Conservation (phyloP, 2,329 filamentous ascomycete species). For the Aphanocladium album region DNA sequence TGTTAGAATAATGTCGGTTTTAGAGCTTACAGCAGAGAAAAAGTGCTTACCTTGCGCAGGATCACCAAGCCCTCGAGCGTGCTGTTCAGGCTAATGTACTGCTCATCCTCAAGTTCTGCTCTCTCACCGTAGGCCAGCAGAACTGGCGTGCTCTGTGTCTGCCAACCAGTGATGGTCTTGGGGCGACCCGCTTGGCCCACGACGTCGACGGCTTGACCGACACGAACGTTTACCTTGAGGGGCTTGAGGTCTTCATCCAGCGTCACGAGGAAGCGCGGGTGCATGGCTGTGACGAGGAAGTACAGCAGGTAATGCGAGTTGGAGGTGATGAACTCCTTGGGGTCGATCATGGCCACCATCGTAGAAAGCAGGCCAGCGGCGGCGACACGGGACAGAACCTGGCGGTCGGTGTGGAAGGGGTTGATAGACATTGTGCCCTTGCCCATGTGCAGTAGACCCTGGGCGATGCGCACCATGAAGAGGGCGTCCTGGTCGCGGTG, state of each 20-base stretch:
- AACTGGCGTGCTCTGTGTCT: conserved; percentile 98
- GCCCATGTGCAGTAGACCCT: conserved; percentile 97
- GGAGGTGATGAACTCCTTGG: conserved; percentile 72
- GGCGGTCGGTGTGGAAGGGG: conserved; percentile 98
- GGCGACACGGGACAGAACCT: conserved; percentile 87
- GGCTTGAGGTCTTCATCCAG: conserved; percentile 93
- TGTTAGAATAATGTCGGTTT: background rate
- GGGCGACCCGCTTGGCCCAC: conserved; percentile 94
- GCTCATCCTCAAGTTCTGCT: conserved; percentile 94
- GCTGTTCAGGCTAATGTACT: conserved; percentile 89
- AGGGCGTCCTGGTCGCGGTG: conserved; percentile 92
- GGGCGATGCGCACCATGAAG: conserved; percentile 98
- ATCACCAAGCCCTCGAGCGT: conserved; percentile 94
- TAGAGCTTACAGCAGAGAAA: background rate
- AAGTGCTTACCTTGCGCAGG: conserved; percentile 75
- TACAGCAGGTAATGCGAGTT: conserved; percentile 89
- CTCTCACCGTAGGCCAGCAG: conserved; percentile 90
- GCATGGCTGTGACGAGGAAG: conserved; percentile 94
- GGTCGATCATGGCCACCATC: conserved; percentile 88
- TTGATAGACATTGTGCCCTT: conserved; percentile 95
- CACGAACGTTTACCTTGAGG: conserved; percentile 89
- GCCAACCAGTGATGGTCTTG: conserved; percentile 99
- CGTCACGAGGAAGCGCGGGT: conserved; percentile 92
- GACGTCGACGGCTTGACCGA: conserved; percentile 96
- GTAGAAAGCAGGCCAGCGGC: conserved; percentile 86